Conservation (phyloP, 495 filamentous ascomycete species). For the Hypoxylon intermedium region DNA sequence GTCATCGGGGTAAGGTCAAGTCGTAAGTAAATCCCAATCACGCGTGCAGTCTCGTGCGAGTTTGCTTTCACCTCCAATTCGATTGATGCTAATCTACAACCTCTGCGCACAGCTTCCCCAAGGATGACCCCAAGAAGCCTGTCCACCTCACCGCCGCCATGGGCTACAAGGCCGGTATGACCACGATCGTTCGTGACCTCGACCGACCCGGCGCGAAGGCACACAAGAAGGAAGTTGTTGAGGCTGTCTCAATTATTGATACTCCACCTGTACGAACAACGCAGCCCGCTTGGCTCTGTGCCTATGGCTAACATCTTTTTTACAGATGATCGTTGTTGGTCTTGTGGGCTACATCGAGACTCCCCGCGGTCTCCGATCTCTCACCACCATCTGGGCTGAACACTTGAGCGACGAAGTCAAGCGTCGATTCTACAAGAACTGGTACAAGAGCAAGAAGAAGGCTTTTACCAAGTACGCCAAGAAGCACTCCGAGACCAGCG, state of each 20-base stretch:
- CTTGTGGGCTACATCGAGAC: slow-evolving; percentile 99
- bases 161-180: slow-evolving; percentile 99
- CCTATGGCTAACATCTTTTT: slow-evolving; percentile 67
- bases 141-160: slow-evolving; percentile 98
- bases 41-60: not conserved
- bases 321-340: slow-evolving; percentile 97
- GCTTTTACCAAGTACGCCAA: slow-evolving; percentile 99
- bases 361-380: slow-evolving; percentile 97
- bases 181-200: slow-evolving; percentile 98
- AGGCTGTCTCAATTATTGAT: slow-evolving; percentile 99
- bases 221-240: slow-evolving; percentile 99
- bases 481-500: slow-evolving; percentile 94
- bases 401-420: slow-evolving; percentile 98
- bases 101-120: slow-evolving; percentile 75
- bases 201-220: slow-evolving; percentile 99
- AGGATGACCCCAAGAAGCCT: slow-evolving; percentile 99
- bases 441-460: slow-evolving; percentile 99
- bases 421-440: slow-evolving; percentile 99
- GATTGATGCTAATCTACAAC: slow-evolving; percentile 22
- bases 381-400: slow-evolving; percentile 99
- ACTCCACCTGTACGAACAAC: slow-evolving; percentile 94
- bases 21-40: slow-evolving; percentile 64
- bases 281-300: slow-evolving; percentile 68
- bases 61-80: not conserved
- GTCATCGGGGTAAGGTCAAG: slow-evolving; percentile 98